Conservation (phyloP, 441 rosid genomes). For the Aleurites moluccanus region DNA sequence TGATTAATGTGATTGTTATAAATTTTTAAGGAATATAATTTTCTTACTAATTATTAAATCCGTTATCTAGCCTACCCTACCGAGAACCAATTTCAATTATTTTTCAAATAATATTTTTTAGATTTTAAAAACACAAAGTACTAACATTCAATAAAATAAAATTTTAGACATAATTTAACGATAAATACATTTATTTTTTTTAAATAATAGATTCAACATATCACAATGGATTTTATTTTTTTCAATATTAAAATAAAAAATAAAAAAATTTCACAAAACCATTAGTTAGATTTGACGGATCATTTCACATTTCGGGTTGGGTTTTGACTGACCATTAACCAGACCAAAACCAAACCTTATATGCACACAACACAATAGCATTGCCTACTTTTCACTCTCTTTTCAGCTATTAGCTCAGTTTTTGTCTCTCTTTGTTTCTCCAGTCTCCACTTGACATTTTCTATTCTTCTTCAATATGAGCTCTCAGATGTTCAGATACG, state of each 20-base stretch:
- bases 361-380: not conserved
- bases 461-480: slow-evolving; percentile 45
- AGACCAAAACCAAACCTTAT: not conserved
- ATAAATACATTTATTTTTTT: too few relatives aligned
- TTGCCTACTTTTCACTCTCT: not conserved
- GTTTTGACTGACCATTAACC: slow-evolving; percentile 27
- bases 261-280: too few relatives aligned
- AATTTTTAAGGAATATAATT: too few relatives aligned
- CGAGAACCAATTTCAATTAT: not conserved
- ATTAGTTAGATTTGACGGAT: slow-evolving; percentile 17
- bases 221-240: too few relatives aligned
- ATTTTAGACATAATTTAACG: too few relatives aligned
- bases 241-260: too few relatives aligned
- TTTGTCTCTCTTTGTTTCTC: not conserved
- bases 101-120: not conserved
- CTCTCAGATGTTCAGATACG: slow-evolving; percentile 72
- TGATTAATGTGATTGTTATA: not conserved
- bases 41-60: too few relatives aligned
- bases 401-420: slow-evolving; percentile 6
- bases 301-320: slow-evolving; percentile 20
- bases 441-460: not conserved
- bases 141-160: too few relatives aligned
- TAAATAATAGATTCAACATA: too few relatives aligned
- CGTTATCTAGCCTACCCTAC: too few relatives aligned
- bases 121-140: not conserved